Percentiles rank a stretch among this genome's conserved stretches.
phyloP scores from a whole-genome alignment of 371 early-diverging fungal genomes.

The Saksenaea vasiformis region DNA sequence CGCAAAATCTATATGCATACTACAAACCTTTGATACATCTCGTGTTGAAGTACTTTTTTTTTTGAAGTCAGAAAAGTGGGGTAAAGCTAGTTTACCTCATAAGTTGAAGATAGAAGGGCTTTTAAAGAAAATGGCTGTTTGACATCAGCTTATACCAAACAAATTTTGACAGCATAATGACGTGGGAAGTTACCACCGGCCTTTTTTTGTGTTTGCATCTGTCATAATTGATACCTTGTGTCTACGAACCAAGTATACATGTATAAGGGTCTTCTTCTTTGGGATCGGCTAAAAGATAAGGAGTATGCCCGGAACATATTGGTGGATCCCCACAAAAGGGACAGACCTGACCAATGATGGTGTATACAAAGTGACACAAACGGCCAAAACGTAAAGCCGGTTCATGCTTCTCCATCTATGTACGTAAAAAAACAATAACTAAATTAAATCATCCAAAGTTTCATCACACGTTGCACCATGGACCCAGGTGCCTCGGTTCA shows the following conservation, averaged over 20 bases:
- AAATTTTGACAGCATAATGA: not conserved
- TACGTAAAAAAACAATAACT: not conserved
- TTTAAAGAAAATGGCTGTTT: not conserved
- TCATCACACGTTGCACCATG: no score
- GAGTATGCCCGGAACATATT: constrained; percentile 1
- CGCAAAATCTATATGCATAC: no score
- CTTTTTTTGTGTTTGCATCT: not conserved
- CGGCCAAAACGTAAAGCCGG: constrained; percentile 27
- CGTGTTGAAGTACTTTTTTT: not conserved
- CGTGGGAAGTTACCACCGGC: not conserved
- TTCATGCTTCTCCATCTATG: not conserved
- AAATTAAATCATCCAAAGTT: no score
- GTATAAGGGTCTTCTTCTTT: not conserved
- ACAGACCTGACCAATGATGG: not conserved
- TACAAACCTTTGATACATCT: no score
- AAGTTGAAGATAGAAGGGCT: not conserved
- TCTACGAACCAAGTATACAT: not conserved
- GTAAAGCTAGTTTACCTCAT: not conserved
- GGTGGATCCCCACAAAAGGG: constrained; percentile 7
- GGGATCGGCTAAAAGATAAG: constrained; percentile 19
- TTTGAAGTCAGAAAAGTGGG: constrained; percentile 5
- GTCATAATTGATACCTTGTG: not conserved
- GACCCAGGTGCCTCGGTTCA: no score
- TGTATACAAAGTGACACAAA: not conserved
- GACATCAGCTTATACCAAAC: not conserved